These are phyloP conservation scores for Yamagishiella unicocca DNA, from an alignment of 139 green algal species.

Conservation along the genomic window DNA sequence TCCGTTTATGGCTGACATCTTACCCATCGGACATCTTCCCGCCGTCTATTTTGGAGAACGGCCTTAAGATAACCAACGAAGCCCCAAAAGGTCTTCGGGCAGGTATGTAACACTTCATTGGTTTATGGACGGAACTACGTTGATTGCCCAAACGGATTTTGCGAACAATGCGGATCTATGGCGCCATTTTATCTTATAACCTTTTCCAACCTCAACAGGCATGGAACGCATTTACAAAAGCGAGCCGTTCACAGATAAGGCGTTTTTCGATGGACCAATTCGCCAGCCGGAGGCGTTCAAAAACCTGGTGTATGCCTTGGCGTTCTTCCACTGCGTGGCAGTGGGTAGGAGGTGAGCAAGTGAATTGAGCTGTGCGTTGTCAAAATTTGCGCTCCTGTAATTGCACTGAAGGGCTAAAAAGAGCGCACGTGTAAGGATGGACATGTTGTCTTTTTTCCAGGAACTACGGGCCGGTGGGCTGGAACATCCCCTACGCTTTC, in stretches of 20 bases:
- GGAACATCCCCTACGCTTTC: conserved; percentile 88
- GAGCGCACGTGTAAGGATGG: too few species aligned
- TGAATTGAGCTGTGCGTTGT: too few species aligned
- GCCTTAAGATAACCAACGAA: conserved; percentile 84
- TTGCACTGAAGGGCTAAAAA: too few species aligned
- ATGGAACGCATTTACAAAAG: conserved; percentile 60
- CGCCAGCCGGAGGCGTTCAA: conserved; percentile 66
- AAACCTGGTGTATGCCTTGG: conserved; percentile 75
- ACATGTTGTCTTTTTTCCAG: conserved; percentile 41
- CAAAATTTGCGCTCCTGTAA: too few species aligned
- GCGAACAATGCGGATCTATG: too few species aligned
- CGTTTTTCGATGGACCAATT: conserved; percentile 71
- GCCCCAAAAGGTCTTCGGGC: conserved; percentile 71
- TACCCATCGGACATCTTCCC: conserved; percentile 79
- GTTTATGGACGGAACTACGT: too few species aligned
- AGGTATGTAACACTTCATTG: conserved; percentile 8
- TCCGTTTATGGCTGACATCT: conserved; percentile 82
- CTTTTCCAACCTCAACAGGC: conserved; percentile 12
- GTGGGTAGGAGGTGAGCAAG: conserved; percentile 46
- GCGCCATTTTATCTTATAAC: too few species aligned
- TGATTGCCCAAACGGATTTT: too few species aligned
- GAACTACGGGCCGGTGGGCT: conserved; percentile 83
- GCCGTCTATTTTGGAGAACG: conserved; percentile 72
- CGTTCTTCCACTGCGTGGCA: conserved; percentile 83
- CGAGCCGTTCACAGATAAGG: conserved; percentile 64